A percentile compares a stretch with the other conserved stretches of the same genome.
Conservation (phyloP, 306 rosid species). For the Oemleria cerasiformis region DNA sequence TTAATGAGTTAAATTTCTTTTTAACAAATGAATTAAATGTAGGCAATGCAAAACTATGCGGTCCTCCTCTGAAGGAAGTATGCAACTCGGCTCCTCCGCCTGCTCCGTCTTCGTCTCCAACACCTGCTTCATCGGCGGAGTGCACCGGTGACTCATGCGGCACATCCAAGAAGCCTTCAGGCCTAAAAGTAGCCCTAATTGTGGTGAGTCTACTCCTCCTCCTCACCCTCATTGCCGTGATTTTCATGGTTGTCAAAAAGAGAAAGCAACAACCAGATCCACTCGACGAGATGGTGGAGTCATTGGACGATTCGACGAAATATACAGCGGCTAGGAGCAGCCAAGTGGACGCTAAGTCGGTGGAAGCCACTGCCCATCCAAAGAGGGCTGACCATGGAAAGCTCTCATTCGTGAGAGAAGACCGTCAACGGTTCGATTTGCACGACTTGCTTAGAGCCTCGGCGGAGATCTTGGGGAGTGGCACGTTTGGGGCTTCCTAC, state of each 20-base stretch:
- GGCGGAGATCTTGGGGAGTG: slow-evolving; percentile 88
- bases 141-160: neutral
- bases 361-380: slow-evolving; percentile 5
- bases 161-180: neutral
- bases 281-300: slow-evolving; percentile 12
- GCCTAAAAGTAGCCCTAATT: slow-evolving; percentile 35
- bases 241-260: slow-evolving; percentile 28
- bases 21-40: too few relatives aligned
- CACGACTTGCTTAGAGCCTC: slow-evolving; percentile 75
- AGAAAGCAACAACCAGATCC: slow-evolving; percentile 2
- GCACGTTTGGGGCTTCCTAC: slow-evolving; percentile 83
- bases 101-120: neutral
- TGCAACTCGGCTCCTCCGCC: slow-evolving; percentile 27
- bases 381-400: slow-evolving; percentile 54
- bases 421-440: slow-evolving; percentile 53
- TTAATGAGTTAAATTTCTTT: too few relatives aligned
- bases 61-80: slow-evolving; percentile 42
- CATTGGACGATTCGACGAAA: slow-evolving; percentile 14
- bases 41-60: slow-evolving; percentile 67
- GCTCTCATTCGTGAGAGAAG: slow-evolving; percentile 52
- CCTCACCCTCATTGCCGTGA: slow-evolving; percentile 34
- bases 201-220: slow-evolving; percentile 26
- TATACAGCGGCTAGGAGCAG: slow-evolving; percentile 6
- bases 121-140: neutral
- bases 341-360: slow-evolving; percentile 14